phyloP scores from a whole-genome alignment of 768 basidiomycete species.

The Boletus pseudo-olivaceus region DNA sequence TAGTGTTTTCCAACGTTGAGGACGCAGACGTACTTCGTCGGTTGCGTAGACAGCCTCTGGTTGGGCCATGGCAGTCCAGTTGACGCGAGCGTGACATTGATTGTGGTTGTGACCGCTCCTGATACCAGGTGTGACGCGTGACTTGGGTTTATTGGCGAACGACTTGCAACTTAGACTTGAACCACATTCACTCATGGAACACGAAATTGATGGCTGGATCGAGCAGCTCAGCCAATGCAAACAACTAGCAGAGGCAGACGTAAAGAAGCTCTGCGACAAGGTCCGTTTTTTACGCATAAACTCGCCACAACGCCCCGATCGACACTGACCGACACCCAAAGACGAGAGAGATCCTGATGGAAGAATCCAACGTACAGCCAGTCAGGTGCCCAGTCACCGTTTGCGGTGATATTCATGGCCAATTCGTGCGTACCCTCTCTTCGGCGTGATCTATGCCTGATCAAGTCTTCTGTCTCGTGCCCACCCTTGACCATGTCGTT shows the following conservation, averaged over 20 bases:
- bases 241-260: constrained; percentile 90
- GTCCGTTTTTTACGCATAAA: constrained; percentile 36
- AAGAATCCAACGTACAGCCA: constrained; percentile 98
- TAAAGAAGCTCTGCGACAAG: constrained; percentile 99
- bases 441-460: constrained; percentile 24
- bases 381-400: constrained; percentile 99
- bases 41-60: constrained; percentile 79
- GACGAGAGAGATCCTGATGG: constrained; percentile 98
- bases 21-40: constrained; percentile 60
- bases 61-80: constrained; percentile 28
- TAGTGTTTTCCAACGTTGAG: neutral
- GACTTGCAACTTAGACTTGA: constrained; percentile 24
- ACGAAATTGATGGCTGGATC: constrained; percentile 95
- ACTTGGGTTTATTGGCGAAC: constrained; percentile 15
- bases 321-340: constrained; percentile 34
- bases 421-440: constrained; percentile 79
- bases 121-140: constrained; percentile 30
- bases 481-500: constrained; percentile 2
- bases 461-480: constrained; percentile 12
- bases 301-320: constrained; percentile 5
- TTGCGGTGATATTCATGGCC: constrained; percentile 99
- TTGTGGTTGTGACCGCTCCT: constrained; percentile 19
- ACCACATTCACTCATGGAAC: constrained; percentile 38
- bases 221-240: constrained; percentile 96
- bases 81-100: constrained; percentile 26